A percentile compares a stretch with the other conserved stretches of the same genome.
These are phyloP conservation scores for Nothophoma quercina DNA, from an alignment of 2,329 filamentous ascomycete genomes.

Conservation along the genomic window DNA sequence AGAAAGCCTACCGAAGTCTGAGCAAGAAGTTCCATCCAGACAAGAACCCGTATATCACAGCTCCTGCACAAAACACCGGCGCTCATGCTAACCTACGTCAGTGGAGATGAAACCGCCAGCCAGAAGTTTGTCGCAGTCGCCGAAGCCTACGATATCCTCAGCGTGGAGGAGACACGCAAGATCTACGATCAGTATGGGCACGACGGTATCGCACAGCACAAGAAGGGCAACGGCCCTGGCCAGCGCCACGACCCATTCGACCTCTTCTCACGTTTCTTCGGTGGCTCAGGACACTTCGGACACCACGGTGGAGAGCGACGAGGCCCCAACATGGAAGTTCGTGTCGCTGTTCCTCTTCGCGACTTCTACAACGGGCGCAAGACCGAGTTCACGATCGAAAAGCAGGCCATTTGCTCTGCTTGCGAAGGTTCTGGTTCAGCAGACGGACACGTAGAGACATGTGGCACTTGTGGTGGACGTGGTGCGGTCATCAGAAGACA, in stretches of 20 bases:
- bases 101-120: constrained; percentile 78
- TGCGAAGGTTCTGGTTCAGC: constrained; percentile 87
- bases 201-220: constrained; percentile 84
- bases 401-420: constrained; percentile 91
- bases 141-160: constrained; percentile 93
- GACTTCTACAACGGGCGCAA: constrained; percentile 93
- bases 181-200: constrained; percentile 96
- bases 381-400: constrained; percentile 89
- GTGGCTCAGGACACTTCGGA: constrained; percentile 84
- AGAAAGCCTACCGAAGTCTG: constrained; percentile 87
- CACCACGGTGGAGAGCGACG: constrained; percentile 78
- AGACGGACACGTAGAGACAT: constrained; percentile 84
- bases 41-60: constrained; percentile 90
- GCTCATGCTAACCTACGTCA: constrained; percentile 51
- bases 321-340: constrained; percentile 89
- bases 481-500: constrained; percentile 89
- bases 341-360: constrained; percentile 77
- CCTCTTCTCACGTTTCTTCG: constrained; percentile 95
- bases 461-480: constrained; percentile 77
- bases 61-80: too few species aligned
- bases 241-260: constrained; percentile 83
- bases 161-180: constrained; percentile 77
- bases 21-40: constrained; percentile 98
- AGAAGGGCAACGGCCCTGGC: constrained; percentile 72
- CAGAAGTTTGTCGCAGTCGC: constrained; percentile 93